Base-by-base conservation (phyloP, 2,329 filamentous ascomycete genomes). In the Curvularia eragrostidis region DNA sequence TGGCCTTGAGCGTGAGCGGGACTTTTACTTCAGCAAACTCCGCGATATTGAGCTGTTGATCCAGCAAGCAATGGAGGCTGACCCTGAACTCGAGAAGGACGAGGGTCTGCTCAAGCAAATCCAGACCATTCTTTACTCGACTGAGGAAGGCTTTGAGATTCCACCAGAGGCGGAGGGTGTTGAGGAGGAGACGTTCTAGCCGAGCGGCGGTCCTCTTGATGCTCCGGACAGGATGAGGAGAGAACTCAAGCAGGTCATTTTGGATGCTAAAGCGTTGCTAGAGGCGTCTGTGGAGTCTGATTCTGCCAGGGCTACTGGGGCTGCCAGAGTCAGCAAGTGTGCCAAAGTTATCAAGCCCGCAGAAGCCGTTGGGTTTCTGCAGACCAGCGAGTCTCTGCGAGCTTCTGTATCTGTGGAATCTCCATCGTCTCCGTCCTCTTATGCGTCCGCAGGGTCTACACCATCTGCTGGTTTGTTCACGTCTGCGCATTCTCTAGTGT, bases 1-100 rank as follows among this genome's bases (percentile, higher is more conserved):
- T 12, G 95, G 95, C 1, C 84, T 99, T 41, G 95, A 99, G 84
- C 89, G 95, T 70, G 95, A 99, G 82, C 87, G 95, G 48, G 95
- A 99, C 78, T 99, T 99, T 77, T 99, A 99, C 84, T 99, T 99
- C 80, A 96, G 91, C 85, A 99, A 99, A 84, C 85, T 99, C 64
- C 87, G 95, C 58, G 95, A 99, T 75, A 99, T 99, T 69, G 95
- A 99, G 81, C 82, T 99, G 65, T 82, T 99, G 70, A 86, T 99
- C 54, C 95, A 99, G 82, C 90, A 91, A 72, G 93, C 93, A 10
- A 90, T 96, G 73, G 95, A 99, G 69, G 90, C 92, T 62, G 91
- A 97, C 66, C 93, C 93, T 0, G 90, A 96, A 80, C 81, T 98
- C 50, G 95, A 97, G 81, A 94, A 96, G 85, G 91, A 96, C 61